Conservation (phyloP, 495 filamentous ascomycete genomes). For the Aspergillus haitiensis region DNA sequence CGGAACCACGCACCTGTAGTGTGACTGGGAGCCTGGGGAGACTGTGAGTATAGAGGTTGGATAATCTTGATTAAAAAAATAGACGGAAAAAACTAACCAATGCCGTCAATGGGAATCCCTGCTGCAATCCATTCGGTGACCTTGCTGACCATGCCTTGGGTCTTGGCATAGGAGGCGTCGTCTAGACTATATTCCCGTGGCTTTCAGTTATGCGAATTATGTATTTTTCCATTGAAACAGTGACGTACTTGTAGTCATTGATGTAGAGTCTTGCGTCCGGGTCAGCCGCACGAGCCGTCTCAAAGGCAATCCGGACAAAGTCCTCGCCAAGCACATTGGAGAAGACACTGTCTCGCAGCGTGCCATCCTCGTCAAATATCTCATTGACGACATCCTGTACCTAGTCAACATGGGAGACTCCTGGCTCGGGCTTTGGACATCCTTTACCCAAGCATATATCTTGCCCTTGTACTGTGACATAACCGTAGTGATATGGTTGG, state of each 20-base stretch:
- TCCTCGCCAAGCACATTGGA: background rate
- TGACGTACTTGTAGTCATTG: background rate
- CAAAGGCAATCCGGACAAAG: background rate
- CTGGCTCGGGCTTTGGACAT: too few relatives aligned
- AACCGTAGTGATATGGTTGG: background rate
- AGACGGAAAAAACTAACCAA: constrained; percentile 39
- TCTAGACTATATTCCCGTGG: constrained; percentile 29
- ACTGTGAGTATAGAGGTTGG: constrained; percentile 6
- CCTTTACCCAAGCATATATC: background rate
- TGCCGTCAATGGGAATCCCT: constrained; percentile 73
- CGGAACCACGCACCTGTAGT: constrained; percentile 41
- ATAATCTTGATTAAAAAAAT: too few relatives aligned
- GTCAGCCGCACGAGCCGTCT: background rate
- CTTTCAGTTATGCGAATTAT: too few relatives aligned
- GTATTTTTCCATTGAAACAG: too few relatives aligned
- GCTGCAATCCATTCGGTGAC: constrained; percentile 65
- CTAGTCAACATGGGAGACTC: too few relatives aligned
- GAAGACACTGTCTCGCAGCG: background rate
- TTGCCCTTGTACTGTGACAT: background rate
- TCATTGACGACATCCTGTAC: background rate
- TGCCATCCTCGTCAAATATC: background rate
- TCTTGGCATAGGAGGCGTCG: constrained; percentile 52
- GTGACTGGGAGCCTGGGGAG: constrained; percentile 56
- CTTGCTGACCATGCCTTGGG: constrained; percentile 59
- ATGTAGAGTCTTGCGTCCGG: background rate